Conservation (phyloP, 129 eudicot species). For the Ambrosia trifida region DNA sequence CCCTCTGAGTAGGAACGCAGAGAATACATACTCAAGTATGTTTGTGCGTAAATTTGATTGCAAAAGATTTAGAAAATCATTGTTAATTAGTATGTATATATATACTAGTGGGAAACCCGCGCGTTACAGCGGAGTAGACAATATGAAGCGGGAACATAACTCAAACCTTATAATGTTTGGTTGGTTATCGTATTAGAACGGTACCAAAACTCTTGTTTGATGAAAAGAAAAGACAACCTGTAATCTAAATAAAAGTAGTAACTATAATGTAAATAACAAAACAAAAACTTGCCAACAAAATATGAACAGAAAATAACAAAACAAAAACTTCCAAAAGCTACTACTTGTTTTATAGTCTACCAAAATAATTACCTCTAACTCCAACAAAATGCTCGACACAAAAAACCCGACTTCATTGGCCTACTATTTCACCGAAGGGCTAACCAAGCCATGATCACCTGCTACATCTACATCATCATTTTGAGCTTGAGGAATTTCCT, state of each 20-base stretch:
- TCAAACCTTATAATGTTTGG: too few species aligned
- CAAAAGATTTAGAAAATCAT: too few species aligned
- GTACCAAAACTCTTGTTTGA: too few species aligned
- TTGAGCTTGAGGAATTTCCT: slow-evolving; percentile 49
- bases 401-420: not conserved
- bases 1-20: too few species aligned
- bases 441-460: slow-evolving; percentile 14
- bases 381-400: slow-evolving; percentile 8
- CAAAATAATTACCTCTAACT: slow-evolving; percentile 21
- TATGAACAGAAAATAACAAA: slow-evolving; percentile 1
- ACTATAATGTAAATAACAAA: too few species aligned
- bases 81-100: too few species aligned
- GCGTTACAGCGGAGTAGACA: too few species aligned
- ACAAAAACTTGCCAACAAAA: slow-evolving; percentile 22
- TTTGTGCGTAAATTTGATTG: not conserved
- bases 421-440: slow-evolving; percentile 30
- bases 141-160: too few species aligned
- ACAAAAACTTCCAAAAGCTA: slow-evolving; percentile 15
- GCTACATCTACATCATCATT: slow-evolving; percentile 33
- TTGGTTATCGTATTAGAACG: too few species aligned
- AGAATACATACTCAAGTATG: not conserved
- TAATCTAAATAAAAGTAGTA: too few species aligned
- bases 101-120: too few species aligned
- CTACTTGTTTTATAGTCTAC: slow-evolving; percentile 20
- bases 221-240: too few species aligned